Percentiles rank a stretch among this genome's conserved stretches.
Conservation (phyloP, 73 alveolate species). For the Paramecium pentaurelia region DNA sequence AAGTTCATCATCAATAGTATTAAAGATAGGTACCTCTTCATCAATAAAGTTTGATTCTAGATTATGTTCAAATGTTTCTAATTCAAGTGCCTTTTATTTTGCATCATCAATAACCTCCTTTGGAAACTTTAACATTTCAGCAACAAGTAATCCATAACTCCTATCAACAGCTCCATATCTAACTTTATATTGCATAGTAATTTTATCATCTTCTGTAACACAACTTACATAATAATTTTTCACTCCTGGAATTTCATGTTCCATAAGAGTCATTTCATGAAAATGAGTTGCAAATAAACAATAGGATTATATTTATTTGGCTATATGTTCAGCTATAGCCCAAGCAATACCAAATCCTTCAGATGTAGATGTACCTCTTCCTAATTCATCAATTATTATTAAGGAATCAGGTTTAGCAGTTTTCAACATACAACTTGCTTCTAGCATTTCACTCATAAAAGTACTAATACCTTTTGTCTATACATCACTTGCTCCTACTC, state of each 20-base stretch:
- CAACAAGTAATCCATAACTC: conserved; percentile 61
- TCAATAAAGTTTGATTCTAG: neutral
- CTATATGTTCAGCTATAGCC: conserved; percentile 82
- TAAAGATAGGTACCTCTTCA: neutral
- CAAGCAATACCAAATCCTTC: conserved; percentile 79
- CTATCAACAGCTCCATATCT: conserved; percentile 51
- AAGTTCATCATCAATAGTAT: neutral
- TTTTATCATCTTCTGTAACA: conserved; percentile 35
- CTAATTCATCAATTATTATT: conserved; percentile 97
- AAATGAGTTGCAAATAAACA: conserved; percentile 98
- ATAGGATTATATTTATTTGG: conserved; percentile 86
- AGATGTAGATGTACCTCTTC: conserved; percentile 94
- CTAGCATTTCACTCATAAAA: conserved; percentile 99
- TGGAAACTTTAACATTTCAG: conserved; percentile 60
- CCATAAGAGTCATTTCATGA: conserved; percentile 97
- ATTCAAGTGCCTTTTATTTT: conserved; percentile 18
- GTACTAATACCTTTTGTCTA: conserved; percentile 94
- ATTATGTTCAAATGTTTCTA: conserved; percentile 46
- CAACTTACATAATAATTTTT: conserved; percentile 89
- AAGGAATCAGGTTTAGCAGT: conserved; percentile 91
- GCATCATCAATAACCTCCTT: conserved; percentile 64
- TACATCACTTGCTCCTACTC: conserved; percentile 99
- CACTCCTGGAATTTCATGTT: conserved; percentile 79
- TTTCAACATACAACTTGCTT: conserved; percentile 77
- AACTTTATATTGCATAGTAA: conserved; percentile 63